Base-by-base conservation (phyloP, 768 basidiomycete genomes). In the Lepiota venenata region DNA sequence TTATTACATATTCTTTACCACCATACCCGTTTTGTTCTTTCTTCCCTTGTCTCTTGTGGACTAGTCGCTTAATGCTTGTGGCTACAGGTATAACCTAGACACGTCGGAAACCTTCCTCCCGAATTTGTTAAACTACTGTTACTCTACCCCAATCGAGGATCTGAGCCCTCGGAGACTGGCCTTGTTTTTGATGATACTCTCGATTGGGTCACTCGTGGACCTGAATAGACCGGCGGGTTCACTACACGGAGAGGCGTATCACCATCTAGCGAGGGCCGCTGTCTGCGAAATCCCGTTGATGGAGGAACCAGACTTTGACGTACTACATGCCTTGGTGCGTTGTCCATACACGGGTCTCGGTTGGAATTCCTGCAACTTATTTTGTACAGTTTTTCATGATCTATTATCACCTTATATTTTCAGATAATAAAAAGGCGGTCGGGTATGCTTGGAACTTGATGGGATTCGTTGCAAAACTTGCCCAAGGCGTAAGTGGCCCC, bases 371-470 rank as follows among this genome's bases (percentile, higher is more conserved):
- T n/a, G 20, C 39, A 45, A 27, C 14, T 57, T 47, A 41, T 56
- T 29, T 45, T 53, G 38, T 49, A 16, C 40, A 78, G 72, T 79
- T 79, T 63, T 85, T 84, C 64, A 87, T 86, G 85, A 78, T 84
- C 36, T 87, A 85, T 81, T 88, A 85, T 62, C 80, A 87, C 51
- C 73, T 87, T 16, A 82, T 86, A 58, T 88, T 87, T 58, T 87
- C 85, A 12, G 84, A 87, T 63, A 83, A 87, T 64, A 85, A 81
- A 57, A 84, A 85, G 58, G 85, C 84, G 0, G 77, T 85, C 11
- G 83, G 85, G 14, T 85, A 87, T 55, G 85, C 86, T 15, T 89
- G 86, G 86, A 85, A 85, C 54, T 70, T 88, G 40, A 83, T 88
- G 81, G 87, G 87, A 16, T 82, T 89, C 52, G 79, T 85, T 8